Evolutionary conservation across 2,329 filamentous ascomycete genomes (phyloP), one percentile per base, ranked within the genome.

Genomic region (Penicillium griseofulvum): DNA sequence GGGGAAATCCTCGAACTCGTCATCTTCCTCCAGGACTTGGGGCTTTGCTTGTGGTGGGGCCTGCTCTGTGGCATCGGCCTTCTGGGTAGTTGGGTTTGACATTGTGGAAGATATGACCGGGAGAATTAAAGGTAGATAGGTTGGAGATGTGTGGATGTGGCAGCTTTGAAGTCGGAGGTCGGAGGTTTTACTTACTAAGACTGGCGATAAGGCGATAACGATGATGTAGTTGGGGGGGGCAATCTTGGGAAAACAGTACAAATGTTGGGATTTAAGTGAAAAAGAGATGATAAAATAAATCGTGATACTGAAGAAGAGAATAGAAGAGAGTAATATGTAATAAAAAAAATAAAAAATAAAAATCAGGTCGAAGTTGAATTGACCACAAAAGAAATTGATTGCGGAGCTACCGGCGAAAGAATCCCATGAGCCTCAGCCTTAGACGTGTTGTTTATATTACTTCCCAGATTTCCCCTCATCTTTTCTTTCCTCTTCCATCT

Each of bases 1-100:
- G 26, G 94, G 94, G 71, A 99, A 99, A 75, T 99, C 94, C 74
- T 99, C 94, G 69, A 99, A 99, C 79, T 99, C 94, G 75, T 99
- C 94, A 71, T 99, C 94, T 74, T 99, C 94, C 75, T 96, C 94
- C 28, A 97, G 83, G 55, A 89, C 84, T 33, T 87, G 79, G 55
- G 85, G 80, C 74, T 88, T 88, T 71, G 86, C 80, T 68, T 85
- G 48, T 16, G 37, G 78, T 64, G 81, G 78, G 55, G 75, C 80
- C 69, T 77, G 79, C 71, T 75, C 68, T 50, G 73, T 66, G 54
- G 69, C 54, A 54, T 76, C 70, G 52, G 62, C 69, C 68, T 70
- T 73, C 52, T 67, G 64, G 34, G 66, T 66, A 36, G 67, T 66
- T 57, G 70, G 58, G 61, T 70, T 72, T 56, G 81, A 82, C 81